A percentile compares a stretch with the other conserved stretches of the same genome.
phyloP scores from a whole-genome alignment of 176 grass and related monocot genomes.

The Rhynchospora pubera region DNA sequence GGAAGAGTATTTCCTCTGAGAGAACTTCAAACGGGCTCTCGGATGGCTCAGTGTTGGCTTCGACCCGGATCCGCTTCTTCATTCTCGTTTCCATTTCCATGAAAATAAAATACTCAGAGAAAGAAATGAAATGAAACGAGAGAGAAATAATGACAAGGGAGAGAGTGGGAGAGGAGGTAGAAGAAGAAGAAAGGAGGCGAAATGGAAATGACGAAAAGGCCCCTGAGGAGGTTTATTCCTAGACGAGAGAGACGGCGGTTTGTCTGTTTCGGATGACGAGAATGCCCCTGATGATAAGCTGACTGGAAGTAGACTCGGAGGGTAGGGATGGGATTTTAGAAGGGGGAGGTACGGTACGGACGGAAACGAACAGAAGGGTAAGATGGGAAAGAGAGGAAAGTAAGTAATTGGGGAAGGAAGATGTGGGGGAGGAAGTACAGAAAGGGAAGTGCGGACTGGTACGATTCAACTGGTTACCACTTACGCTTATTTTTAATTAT shows the following conservation, averaged over 20 bases:
- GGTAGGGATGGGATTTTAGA: not conserved
- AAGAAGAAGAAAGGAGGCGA: not conserved
- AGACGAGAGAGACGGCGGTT: accelerated
- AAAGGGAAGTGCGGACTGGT: slow-evolving; percentile 42
- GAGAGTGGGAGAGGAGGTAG: not conserved
- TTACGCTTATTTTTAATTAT: not conserved
- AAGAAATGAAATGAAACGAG: not conserved
- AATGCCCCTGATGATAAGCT: slow-evolving; percentile 23
- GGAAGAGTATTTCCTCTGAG: slow-evolving; percentile 63
- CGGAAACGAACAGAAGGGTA: slow-evolving; percentile 9
- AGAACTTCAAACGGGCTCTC: slow-evolving; percentile 24
- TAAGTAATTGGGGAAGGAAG: slow-evolving; percentile 39
- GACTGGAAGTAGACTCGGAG: not conserved
- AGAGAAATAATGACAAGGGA: not conserved
- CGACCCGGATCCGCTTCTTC: not conserved
- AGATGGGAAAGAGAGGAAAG: not conserved
- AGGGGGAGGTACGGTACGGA: slow-evolving; percentile 25
- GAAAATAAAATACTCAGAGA: not conserved
- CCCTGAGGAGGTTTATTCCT: not conserved
- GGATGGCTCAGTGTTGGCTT: not conserved
- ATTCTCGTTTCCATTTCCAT: slow-evolving; percentile 2
- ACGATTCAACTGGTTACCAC: slow-evolving; percentile 28
- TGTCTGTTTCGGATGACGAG: not conserved
- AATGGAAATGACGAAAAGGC: not conserved
- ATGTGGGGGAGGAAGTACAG: slow-evolving; percentile 48